Evolutionary conservation across 257 asterid species (phyloP), one percentile per base, ranked within the genome.

Genomic region (Petunia secreta): DNA sequence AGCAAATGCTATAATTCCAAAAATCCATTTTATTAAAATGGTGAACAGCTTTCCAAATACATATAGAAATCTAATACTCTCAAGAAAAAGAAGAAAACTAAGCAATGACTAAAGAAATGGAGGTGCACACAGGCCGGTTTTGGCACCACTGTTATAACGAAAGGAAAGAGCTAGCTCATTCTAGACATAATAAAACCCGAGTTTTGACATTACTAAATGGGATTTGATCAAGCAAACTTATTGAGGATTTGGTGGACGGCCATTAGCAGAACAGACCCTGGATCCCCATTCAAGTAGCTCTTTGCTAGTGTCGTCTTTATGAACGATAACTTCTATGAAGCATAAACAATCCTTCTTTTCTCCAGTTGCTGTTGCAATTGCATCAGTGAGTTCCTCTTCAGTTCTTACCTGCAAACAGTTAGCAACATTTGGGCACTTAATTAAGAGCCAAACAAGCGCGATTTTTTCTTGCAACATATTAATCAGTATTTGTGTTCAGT

Each of bases 221-320:
- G 41, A 8, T 16, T 7, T 3, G 6, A 67, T 7, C 2, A 14
- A 43, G 11, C 55, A 41, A 5, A 46, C 34, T 79, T 79, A 90
- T 86, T 92, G 95, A 59, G 95, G 93, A 63, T 89, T 88, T 41
- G 95, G 97, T 1, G 91, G 85, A 80, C 95, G 93, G 82, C 95
- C 77, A 62, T 90, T 90, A 69, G 93, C 93, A 4, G 93, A 85
- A n/a, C 87, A 84, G 38, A 90, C 97, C 81, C 97, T 83, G 37
- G 97, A 92, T 4, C 97, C 95, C 95, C 97, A 90, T 85, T 89
- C 97, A 2, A 92, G 92, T 44, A 91, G 89, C 81, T 89, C 96
- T 85, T 89, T 88, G 86, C 94, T 88, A 3, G 96, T 91, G 69
- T 91, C 96, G 55, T 91, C 94, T 75, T 83, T 91, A 88, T 91